phyloP scores from a whole-genome alignment of 2,329 filamentous ascomycete species.

The Exophiala phaeomuriformis region DNA sequence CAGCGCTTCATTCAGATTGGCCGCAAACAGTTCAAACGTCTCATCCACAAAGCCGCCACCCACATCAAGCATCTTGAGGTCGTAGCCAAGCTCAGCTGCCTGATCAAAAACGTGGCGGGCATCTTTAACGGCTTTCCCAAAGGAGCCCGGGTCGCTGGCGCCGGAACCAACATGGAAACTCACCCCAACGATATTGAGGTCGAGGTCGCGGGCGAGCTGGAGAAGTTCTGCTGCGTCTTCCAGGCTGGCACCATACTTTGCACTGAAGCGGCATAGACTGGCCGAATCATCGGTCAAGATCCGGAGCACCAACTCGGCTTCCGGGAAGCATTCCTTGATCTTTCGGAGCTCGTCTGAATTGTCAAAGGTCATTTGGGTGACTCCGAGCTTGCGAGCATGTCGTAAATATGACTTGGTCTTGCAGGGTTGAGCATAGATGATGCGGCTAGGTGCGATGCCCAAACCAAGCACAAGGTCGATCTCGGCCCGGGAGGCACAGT shows the following conservation, averaged over 20 bases:
- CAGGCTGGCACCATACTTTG: slow-evolving; percentile 93
- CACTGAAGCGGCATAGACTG: slow-evolving; percentile 86
- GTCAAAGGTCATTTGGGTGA: slow-evolving; percentile 99
- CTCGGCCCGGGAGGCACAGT: slow-evolving; percentile 95
- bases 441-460: slow-evolving; percentile 77
- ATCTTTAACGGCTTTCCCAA: slow-evolving; percentile 83
- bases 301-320: slow-evolving; percentile 83
- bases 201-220: slow-evolving; percentile 68
- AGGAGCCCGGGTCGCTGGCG: slow-evolving; percentile 85
- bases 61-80: slow-evolving; percentile 82
- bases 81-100: slow-evolving; percentile 66
- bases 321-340: slow-evolving; percentile 84
- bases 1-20: slow-evolving; percentile 67
- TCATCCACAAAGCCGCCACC: slow-evolving; percentile 89
- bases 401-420: slow-evolving; percentile 98
- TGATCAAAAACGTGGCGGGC: slow-evolving; percentile 84
- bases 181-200: slow-evolving; percentile 86
- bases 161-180: slow-evolving; percentile 98
- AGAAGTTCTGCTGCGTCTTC: slow-evolving; percentile 73
- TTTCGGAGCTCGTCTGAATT: slow-evolving; percentile 97
- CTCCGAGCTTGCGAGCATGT: slow-evolving; percentile 73
- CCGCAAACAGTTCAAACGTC: slow-evolving; percentile 85
- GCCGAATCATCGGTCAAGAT: slow-evolving; percentile 95
- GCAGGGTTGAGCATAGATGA: slow-evolving; percentile 99
- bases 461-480: slow-evolving; percentile 84